Conservation (phyloP, 495 filamentous ascomycete genomes). For the Penicillium desertorum region DNA sequence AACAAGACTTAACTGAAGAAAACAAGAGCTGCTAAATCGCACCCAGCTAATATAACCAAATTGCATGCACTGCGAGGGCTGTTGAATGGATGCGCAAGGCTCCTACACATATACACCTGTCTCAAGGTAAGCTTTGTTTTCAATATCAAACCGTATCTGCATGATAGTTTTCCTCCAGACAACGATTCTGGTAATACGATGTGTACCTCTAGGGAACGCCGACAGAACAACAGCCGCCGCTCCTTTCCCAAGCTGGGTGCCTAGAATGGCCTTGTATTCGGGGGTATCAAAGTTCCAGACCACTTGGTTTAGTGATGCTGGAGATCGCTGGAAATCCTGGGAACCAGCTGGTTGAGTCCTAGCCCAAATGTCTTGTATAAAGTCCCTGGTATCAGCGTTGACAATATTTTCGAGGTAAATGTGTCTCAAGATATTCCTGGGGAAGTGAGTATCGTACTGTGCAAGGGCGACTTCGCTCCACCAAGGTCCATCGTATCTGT, state of each 20-base stretch:
- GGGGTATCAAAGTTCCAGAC: background rate
- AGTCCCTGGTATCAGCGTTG: background rate
- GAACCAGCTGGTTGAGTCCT: background rate
- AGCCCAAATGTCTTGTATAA: background rate
- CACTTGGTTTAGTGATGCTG: background rate
- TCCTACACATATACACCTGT: background rate
- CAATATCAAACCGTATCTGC: constrained; percentile 8
- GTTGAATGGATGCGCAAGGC: background rate
- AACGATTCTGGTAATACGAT: background rate
- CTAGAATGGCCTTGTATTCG: background rate
- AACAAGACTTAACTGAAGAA: background rate
- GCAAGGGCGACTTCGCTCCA: background rate
- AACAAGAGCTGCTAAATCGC: background rate
- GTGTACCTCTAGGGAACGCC: background rate
- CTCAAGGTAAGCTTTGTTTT: background rate
- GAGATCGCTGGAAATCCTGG: background rate
- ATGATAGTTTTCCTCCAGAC: background rate
- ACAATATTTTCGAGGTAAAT: background rate
- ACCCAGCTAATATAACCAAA: background rate
- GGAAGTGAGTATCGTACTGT: background rate
- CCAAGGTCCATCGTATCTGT: background rate
- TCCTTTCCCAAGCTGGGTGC: constrained; percentile 4
- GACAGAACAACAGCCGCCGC: background rate
- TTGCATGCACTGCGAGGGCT: background rate
- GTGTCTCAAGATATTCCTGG: background rate